Base-by-base conservation (phyloP, 441 rosid genomes). In the Geranium incanum region DNA sequence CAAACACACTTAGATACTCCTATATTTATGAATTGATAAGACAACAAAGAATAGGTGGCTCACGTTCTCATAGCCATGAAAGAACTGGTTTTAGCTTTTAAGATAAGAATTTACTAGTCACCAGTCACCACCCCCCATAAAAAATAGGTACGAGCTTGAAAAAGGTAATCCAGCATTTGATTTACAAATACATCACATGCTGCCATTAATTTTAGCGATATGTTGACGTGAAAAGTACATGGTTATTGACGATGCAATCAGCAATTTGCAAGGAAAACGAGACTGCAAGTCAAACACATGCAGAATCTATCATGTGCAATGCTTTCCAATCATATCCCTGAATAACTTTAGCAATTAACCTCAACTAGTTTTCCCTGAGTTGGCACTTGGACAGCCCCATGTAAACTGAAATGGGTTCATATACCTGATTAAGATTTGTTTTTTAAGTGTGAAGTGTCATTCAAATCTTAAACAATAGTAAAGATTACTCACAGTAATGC, bases 401-500 rank as follows among this genome's bases (percentile, higher is more conserved):
- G 23, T 5, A n/a, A 66, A 28, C 41, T 66, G 15, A 66, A 33
- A 36, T 38, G 11, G 43, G 41, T 66, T 36, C 48, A 57, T 57
- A 57, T 57, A 57, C 9, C 23, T 59, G n/a, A 45, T 45, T 45
- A 45, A 13, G 52, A 45, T 9, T 9, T 45, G 52, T 59, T 59
- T 18, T 59, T 18, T 59, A 4, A 28, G 23, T 59, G 11, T 18
- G 11, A 18, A 59, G 33, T 59, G 64, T 21, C 64, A 59, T 59
- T 59, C 9, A 59, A 59, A 59, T 16, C 28, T 59, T 59, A 19
- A 59, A 74, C 12, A 71, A 74, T 68, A 79, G 78, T 64, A 81
- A 71, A 72, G 73, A 71, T 57, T 16, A 73, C 87, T 71, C 74
- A 93, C 99, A 85, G 91, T 93, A 80, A 93, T 84, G 74, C 97